These are phyloP conservation scores for Xylariomycetidae sp. DNA, from an alignment of 2,329 filamentous ascomycete species.

Conservation along the genomic window DNA sequence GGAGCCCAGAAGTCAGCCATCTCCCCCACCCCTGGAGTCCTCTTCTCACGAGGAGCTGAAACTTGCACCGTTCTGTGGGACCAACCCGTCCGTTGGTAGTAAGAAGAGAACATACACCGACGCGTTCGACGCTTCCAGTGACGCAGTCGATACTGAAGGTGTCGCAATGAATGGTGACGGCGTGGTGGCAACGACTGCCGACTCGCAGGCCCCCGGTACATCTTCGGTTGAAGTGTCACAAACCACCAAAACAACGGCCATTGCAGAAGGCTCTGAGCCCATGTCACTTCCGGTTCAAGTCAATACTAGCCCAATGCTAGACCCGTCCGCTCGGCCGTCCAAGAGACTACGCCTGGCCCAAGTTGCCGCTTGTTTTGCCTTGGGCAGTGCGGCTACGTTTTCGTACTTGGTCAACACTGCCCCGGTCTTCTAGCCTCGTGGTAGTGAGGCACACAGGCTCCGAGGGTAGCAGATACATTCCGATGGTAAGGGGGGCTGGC, in stretches of 20 bases:
- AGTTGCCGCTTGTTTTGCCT: constrained; percentile 23
- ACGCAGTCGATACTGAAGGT: not conserved
- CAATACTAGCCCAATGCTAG: constrained; percentile 2
- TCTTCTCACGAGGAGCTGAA: not conserved
- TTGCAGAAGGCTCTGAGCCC: constrained; percentile 2
- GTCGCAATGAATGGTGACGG: not conserved
- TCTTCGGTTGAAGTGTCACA: not conserved
- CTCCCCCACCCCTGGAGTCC: not conserved
- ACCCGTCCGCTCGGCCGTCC: no score
- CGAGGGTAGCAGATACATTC: no score
- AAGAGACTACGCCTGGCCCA: constrained; percentile 26
- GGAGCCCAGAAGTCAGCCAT: constrained; percentile 16
- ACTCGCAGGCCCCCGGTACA: not conserved
- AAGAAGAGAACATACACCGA: not conserved
- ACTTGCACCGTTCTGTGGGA: not conserved
- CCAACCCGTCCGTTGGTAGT: not conserved
- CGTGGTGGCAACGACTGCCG: not conserved
- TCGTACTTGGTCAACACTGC: constrained; percentile 23
- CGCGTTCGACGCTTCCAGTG: constrained; percentile 19
- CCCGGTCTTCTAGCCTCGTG: constrained; percentile 12
- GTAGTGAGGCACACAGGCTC: not conserved
- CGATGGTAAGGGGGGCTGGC: no score
- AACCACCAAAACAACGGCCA: not conserved
- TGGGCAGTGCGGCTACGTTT: constrained; percentile 25
- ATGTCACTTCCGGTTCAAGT: constrained; percentile 2